Percentiles rank a stretch among this genome's conserved stretches.
phyloP scores from a whole-genome alignment of 805 yeast species.

The Metschnikowia orientalis region DNA sequence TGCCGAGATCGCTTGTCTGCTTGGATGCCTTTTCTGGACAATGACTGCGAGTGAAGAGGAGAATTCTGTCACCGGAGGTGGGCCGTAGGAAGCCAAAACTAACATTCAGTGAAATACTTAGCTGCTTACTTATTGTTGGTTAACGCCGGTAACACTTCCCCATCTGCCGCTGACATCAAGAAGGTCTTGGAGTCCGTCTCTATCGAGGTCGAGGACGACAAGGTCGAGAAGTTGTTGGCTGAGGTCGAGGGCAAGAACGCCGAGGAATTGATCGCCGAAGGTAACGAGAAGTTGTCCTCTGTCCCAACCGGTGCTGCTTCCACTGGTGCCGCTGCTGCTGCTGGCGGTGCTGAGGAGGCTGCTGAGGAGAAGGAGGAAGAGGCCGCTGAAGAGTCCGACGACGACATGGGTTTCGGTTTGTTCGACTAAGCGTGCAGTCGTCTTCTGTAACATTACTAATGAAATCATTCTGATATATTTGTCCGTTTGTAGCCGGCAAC shows the following conservation, averaged over 20 bases:
- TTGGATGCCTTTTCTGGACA: no score
- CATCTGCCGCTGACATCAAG: slow-evolving; percentile 41
- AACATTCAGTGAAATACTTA: slow-evolving; percentile 41
- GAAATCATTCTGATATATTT: slow-evolving; percentile 1
- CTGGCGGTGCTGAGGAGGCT: slow-evolving; percentile 23
- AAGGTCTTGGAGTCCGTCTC: slow-evolving; percentile 38
- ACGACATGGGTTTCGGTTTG: slow-evolving; percentile 32
- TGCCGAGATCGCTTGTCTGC: no score
- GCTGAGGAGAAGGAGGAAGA: slow-evolving; percentile 26
- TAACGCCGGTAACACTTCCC: slow-evolving; percentile 44
- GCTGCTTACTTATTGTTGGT: slow-evolving; percentile 46
- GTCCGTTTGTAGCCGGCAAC: no score
- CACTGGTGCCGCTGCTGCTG: slow-evolving; percentile 24
- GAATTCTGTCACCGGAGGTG: no score
- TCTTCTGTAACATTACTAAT: slow-evolving; percentile 11
- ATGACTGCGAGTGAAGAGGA: no score
- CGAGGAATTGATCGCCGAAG: slow-evolving; percentile 35
- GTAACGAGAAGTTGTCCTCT: slow-evolving; percentile 34
- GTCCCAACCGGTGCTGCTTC: slow-evolving; percentile 34
- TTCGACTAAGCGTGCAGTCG: slow-evolving; percentile 23
- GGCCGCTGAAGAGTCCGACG: slow-evolving; percentile 25
- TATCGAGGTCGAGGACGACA: slow-evolving; percentile 33
- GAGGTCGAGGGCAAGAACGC: slow-evolving; percentile 34
- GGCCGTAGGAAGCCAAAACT: slow-evolving; percentile 22
- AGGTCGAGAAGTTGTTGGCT: slow-evolving; percentile 31